A percentile compares a stretch with the other conserved stretches of the same genome.
Conservation (phyloP, 2,329 filamentous ascomycete species). For the Colletotrichum trifolii region DNA sequence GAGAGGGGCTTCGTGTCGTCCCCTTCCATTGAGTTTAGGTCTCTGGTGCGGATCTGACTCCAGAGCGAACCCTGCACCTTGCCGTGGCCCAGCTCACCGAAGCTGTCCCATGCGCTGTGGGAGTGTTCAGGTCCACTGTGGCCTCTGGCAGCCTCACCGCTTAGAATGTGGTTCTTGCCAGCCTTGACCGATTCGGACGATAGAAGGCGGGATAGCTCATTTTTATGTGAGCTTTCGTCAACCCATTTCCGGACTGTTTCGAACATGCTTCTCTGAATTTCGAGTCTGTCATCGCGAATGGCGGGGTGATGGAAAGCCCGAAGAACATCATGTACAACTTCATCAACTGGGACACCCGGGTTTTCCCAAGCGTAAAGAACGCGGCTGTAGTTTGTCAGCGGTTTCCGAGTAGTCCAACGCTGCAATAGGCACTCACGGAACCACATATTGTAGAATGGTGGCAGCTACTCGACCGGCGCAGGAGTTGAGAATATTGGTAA, state of each 20-base stretch:
- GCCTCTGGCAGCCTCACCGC: constrained; percentile 44
- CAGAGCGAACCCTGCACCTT: constrained; percentile 70
- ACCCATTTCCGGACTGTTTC: constrained; percentile 85
- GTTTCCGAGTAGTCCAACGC: neutral
- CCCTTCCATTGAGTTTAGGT: constrained; percentile 66
- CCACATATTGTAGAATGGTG: constrained; percentile 85
- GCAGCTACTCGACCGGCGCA: constrained; percentile 80
- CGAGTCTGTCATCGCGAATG: constrained; percentile 77
- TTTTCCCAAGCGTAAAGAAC: constrained; percentile 95
- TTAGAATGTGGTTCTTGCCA: constrained; percentile 80
- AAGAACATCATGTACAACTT: constrained; percentile 84
- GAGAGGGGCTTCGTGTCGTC: constrained; percentile 55
- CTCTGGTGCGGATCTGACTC: constrained; percentile 69
- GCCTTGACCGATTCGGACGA: constrained; percentile 84
- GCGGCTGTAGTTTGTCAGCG: constrained; percentile 60
- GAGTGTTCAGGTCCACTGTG: constrained; percentile 54
- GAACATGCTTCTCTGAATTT: constrained; percentile 92
- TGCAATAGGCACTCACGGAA: constrained; percentile 68
- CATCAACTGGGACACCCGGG: constrained; percentile 81
- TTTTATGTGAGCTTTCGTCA: constrained; percentile 73
- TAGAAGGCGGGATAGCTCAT: constrained; percentile 79
- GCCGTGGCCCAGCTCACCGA: constrained; percentile 62
- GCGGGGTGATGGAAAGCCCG: constrained; percentile 92
- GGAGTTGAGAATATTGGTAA: constrained; percentile 81
- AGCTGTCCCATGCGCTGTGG: constrained; percentile 52